Base-by-base conservation (phyloP, 164 flowering plant species). In the Dillenia turbinata region DNA sequence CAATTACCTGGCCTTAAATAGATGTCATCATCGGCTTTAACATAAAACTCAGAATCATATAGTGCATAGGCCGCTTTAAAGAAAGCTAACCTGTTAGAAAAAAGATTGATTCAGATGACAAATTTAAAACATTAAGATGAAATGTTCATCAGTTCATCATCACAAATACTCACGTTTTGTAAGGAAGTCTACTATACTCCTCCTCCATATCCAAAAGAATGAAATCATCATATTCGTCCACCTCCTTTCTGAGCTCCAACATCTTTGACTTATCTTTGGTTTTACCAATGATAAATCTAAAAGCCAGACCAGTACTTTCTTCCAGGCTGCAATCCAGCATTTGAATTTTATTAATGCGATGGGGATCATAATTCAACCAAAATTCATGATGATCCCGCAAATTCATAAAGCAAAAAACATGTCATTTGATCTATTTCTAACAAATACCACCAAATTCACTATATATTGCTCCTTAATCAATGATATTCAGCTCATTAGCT, bases 21-120 rank as follows among this genome's bases (percentile, higher is more conserved):
- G 69, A 92, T 85, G 76, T 92, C 96, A 77, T 92, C 98, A 76
- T 92, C 98, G 66, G 90, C 96, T 83, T 93, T 90, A 40, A 90
- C 98, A 78, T 90, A 93, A 63, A 85, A 93, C n/a, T 90, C 96
- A 44, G 92, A 75, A 60, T 93, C 97, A 71, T 64, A 90, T 55
- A 86, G 88, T 16, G 80, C 90, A 83, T 83, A 87, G 2, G 96
- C 88, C 62, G 94, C 93, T 76, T 87, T 90, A 61, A 92, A 92
- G 77, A 83, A 93, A 16, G 93, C 90, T 57, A 93, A 66, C 70
- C 96, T 89, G 78, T 44, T 75, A 65, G 0, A 57, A 8, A 56
- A 47, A 57, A 11, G 49, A 52, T 6, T 48, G 3, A 24, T 6
- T 10, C 11, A 59, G 44, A 13, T 44, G 14, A 61, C 44, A 58